These are phyloP conservation scores for Spatholobus suberectus DNA, from an alignment of 306 rosid species.

Conservation along the genomic window DNA sequence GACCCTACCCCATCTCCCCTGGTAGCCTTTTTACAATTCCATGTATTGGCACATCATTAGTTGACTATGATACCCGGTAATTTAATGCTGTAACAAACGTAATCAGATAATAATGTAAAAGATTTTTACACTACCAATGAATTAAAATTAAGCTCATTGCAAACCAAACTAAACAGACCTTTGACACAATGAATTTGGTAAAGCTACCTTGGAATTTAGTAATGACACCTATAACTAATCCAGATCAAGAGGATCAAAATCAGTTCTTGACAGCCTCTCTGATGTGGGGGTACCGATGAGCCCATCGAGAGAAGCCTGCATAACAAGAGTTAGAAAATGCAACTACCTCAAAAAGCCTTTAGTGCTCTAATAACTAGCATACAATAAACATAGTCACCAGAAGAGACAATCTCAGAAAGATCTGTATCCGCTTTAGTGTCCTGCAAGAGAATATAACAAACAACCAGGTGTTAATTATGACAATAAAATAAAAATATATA, in stretches of 20 bases:
- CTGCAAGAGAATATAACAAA: constrained; percentile 53
- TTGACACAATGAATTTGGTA: background rate
- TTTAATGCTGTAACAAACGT: background rate
- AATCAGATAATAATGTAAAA: background rate
- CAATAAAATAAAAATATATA: constrained; percentile 19
- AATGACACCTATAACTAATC: constrained; percentile 22
- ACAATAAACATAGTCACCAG: constrained; percentile 53
- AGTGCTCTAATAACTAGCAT: constrained; percentile 10
- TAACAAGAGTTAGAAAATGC: background rate
- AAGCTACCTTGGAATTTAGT: background rate
- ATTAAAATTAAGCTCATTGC: background rate
- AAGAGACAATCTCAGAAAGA: constrained; percentile 70
- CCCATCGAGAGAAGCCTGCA: constrained; percentile 85
- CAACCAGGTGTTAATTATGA: background rate
- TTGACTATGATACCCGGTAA: background rate
- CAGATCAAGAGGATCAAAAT: constrained; percentile 22
- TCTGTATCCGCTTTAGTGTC: constrained; percentile 62
- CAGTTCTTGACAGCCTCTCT: constrained; percentile 52
- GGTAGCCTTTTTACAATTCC: background rate
- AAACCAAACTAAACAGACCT: background rate
- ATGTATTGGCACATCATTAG: background rate
- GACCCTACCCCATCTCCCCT: background rate
- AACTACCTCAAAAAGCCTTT: constrained; percentile 7
- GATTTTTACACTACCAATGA: background rate
- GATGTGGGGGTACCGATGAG: constrained; percentile 66